Percentiles rank a stretch among this genome's conserved stretches.
phyloP scores from a whole-genome alignment of 2,329 filamentous ascomycete species.

The Aspergillus aculeatus region DNA sequence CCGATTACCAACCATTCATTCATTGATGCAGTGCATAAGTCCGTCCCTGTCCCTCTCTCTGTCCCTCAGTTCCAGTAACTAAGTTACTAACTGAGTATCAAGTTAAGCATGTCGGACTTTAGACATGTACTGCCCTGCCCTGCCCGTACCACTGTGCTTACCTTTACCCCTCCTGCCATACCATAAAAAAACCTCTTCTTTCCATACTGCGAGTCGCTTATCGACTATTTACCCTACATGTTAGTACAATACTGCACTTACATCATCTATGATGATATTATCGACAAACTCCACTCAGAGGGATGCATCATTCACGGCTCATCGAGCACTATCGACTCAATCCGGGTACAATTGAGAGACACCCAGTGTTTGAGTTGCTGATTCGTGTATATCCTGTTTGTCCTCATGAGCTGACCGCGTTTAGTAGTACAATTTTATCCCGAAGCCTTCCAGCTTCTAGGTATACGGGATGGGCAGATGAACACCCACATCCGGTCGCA shows the following conservation, averaged over 20 bases:
- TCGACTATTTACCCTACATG: not conserved
- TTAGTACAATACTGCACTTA: not conserved
- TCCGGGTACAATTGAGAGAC: not conserved
- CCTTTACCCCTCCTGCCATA: not conserved
- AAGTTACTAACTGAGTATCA: too few species aligned
- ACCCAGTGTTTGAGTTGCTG: not conserved
- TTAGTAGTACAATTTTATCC: slow-evolving; percentile 1
- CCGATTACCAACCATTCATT: too few species aligned
- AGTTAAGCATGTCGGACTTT: too few species aligned
- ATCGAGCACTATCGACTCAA: not conserved
- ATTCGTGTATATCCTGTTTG: not conserved
- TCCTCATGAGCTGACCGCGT: slow-evolving; percentile 3
- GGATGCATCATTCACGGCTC: not conserved
- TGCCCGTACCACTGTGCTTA: too few species aligned
- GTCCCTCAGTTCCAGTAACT: too few species aligned
- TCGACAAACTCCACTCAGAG: not conserved
- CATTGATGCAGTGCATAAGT: too few species aligned
- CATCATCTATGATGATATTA: not conserved
- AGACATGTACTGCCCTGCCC: too few species aligned
- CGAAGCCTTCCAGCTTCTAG: not conserved
- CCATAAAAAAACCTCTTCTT: not conserved
- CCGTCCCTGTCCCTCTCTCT: too few species aligned
- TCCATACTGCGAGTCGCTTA: not conserved
- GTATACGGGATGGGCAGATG: not conserved
- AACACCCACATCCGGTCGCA: not conserved